Evolutionary conservation across 148 eudicot genomes (phyloP).

Genomic region (Persicaria maculosa): DNA sequence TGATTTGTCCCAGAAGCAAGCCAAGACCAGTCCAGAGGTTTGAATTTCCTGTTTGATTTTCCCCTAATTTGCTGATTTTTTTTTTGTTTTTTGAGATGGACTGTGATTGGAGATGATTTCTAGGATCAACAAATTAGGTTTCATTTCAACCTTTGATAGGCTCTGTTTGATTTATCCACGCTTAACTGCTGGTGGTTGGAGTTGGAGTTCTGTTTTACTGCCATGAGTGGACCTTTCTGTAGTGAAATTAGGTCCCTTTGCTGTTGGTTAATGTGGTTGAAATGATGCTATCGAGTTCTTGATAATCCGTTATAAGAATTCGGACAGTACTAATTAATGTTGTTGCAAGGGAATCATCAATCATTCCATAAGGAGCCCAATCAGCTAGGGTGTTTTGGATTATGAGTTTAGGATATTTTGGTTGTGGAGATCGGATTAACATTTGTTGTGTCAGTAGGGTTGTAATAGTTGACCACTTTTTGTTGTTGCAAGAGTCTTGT

Average conservation of each 20-base stretch:
- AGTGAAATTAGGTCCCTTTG: neutral
- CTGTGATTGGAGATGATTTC: neutral
- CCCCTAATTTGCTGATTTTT: neutral
- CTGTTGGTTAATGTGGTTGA: too few relatives aligned
- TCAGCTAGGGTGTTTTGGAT: neutral
- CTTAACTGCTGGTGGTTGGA: neutral
- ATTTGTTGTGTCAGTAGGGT: neutral
- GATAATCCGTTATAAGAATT: neutral
- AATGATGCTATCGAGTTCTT: neutral
- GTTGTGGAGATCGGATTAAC: neutral
- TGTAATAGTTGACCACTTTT: neutral
- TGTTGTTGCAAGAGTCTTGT: neutral
- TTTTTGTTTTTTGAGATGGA: neutral
- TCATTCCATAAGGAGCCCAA: neutral
- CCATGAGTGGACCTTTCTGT: neutral
- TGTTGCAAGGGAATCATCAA: neutral
- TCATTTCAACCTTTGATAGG: neutral
- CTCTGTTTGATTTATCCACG: neutral
- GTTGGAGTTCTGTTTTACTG: neutral
- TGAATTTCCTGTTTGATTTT: neutral
- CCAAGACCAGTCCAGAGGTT: slow-evolving; percentile 59
- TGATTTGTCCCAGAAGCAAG: slow-evolving; percentile 49
- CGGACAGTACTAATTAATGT: neutral
- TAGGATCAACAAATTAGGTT: neutral
- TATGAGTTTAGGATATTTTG: neutral